Evolutionary conservation across 2,329 filamentous ascomycete species (phyloP).

Genomic region (Alternaria metachromatica): DNA sequence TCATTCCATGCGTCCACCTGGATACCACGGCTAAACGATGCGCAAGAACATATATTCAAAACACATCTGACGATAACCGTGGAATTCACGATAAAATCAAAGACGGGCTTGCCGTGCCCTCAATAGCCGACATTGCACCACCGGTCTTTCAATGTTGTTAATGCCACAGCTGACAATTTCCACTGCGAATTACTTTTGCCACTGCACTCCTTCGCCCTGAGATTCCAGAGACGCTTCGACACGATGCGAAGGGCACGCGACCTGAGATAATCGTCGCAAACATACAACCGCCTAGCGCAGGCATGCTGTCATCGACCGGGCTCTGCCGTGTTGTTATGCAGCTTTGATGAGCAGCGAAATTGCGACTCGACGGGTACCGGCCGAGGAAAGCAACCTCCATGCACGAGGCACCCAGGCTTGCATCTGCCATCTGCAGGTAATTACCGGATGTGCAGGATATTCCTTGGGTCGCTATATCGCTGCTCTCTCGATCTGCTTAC

Average conservation of each 20-base stretch:
- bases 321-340: conserved; percentile 18
- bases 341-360: conserved; percentile 31
- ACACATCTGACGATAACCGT: not conserved
- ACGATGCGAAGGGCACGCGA: conserved; percentile 3
- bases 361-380: conserved; percentile 28
- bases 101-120: not conserved
- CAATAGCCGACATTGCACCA: not conserved
- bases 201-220: not conserved
- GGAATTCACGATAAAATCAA: not conserved
- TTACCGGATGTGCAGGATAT: conserved; percentile 15
- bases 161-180: not conserved
- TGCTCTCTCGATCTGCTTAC: not conserved
- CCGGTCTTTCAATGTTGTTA: not conserved
- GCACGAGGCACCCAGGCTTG: conserved; percentile 12
- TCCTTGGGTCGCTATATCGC: not conserved
- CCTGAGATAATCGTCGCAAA: not conserved
- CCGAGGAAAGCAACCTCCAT: conserved; percentile 20
- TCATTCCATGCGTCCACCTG: not conserved
- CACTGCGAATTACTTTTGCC: not conserved
- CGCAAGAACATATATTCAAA: accelerated
- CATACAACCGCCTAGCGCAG: not conserved
- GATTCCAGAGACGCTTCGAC: too few relatives aligned
- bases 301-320: conserved; percentile 4
- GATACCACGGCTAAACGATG: not conserved
- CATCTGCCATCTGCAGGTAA: conserved; percentile 27